These are phyloP conservation scores for Ichthyophthirius multifiliis DNA, from an alignment of 169 alveolate genomes.

Conservation along the genomic window DNA sequence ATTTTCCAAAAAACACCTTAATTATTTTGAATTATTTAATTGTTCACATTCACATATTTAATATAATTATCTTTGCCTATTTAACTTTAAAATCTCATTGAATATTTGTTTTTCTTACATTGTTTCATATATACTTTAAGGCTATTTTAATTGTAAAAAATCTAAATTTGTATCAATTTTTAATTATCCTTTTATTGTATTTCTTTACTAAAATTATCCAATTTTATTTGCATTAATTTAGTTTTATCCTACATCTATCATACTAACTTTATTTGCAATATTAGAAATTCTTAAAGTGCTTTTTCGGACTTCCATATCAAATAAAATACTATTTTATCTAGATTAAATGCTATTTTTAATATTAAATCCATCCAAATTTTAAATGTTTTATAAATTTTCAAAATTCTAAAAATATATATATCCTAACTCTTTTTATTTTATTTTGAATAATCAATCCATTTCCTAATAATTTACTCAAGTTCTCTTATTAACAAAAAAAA, in stretches of 20 bases:
- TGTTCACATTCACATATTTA: neutral
- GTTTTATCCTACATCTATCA: no score
- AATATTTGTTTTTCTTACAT: neutral
- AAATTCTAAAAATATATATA: neutral
- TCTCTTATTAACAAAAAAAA: neutral
- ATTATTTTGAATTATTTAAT: neutral
- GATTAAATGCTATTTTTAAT: neutral
- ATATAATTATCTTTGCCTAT: neutral
- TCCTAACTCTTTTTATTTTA: slow-evolving; percentile 1
- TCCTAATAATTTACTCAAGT: neutral
- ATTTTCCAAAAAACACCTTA: neutral
- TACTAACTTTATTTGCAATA: neutral
- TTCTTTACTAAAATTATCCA: neutral
- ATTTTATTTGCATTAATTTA: no score
- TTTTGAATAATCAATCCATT: neutral
- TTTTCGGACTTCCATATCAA: neutral
- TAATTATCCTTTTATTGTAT: neutral
- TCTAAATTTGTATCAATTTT: neutral
- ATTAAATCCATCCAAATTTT: neutral
- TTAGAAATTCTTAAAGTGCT: neutral
- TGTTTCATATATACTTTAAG: slow-evolving; percentile 4
- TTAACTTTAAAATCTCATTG: neutral
- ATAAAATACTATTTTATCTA: neutral
- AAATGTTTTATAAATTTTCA: neutral
- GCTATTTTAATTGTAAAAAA: neutral